Evolutionary conservation across 2,329 filamentous ascomycete species (phyloP), one percentile per base, ranked within the genome.

Genomic region (Simplicillium aogashimaense): DNA sequence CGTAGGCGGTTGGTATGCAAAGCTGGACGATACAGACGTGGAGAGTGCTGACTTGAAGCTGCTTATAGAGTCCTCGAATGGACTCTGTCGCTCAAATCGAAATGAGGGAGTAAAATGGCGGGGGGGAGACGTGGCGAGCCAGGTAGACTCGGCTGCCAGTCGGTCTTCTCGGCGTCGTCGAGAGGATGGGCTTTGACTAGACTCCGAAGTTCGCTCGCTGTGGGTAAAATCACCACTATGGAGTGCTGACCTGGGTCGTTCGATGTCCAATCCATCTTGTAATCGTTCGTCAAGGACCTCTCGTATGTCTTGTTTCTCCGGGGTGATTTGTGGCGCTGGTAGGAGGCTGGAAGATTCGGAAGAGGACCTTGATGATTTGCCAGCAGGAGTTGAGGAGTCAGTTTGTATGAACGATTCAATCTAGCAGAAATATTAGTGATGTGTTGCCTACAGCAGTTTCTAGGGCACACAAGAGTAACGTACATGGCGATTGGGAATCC

Each of bases 1-100:
- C 2, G 92, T 97, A 0, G 92, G 90, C 3, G 86, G 78, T 60
- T 90, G 83, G 45, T 94, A 83, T 28, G 84, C 72, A 57, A 95
- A 95, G 50, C 78, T 88, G 2, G 81, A 83, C 0, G 84, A 82
- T 12, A 85, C 70, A 1, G 86, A 84, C 7, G 81, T 87, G 3
- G 81, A 82, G 9, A 83, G 54, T 1, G 78, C 81, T 7, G 70
- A 67, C 35, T 56, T 60, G 39, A 63, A 65, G 9, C 59, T 61
- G 29, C 61, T 59, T 12, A 47, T 47, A 33, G 57, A 54, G 16
- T 57, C 54, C n/a, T 50, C 46, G n/a, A 54, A 48, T 3, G 56
- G 47, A 1, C 53, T 50, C 15, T 53, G 55, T 20, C 47, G 54
- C 12, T 67, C 66, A 29, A 66, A 65, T 8, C 60, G 57, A 45